Conservation (phyloP, 306 rosid genomes). For the Trifolium pratense region DNA sequence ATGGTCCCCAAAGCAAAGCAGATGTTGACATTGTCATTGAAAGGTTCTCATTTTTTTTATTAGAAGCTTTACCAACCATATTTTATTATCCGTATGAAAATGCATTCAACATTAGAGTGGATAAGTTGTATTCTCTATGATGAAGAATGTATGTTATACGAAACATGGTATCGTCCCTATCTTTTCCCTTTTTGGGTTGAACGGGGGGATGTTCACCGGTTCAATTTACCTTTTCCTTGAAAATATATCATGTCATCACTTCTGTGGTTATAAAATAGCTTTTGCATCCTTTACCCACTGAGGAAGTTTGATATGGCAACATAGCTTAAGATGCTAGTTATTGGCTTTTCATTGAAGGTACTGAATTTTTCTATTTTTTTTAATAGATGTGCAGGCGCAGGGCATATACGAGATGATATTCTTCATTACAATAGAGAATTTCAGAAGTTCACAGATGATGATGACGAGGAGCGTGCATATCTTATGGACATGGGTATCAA, state of each 20-base stretch:
- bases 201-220: neutral
- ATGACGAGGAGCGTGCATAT: slow-evolving; percentile 73
- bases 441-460: slow-evolving; percentile 57
- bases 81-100: slow-evolving; percentile 22
- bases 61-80: slow-evolving; percentile 9
- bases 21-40: slow-evolving; percentile 80
- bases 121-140: slow-evolving; percentile 3
- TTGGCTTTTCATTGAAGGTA: slow-evolving; percentile 15
- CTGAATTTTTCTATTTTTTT: slow-evolving; percentile 44
- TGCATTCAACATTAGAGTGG: slow-evolving; percentile 8
- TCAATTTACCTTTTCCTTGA: slow-evolving; percentile 5
- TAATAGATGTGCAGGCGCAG: slow-evolving; percentile 85
- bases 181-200: slow-evolving; percentile 8
- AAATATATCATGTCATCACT: neutral
- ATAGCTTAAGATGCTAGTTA: slow-evolving; percentile 5
- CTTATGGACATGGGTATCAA: slow-evolving; percentile 80
- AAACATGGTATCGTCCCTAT: neutral
- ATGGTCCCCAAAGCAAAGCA: slow-evolving; percentile 92
- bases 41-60: slow-evolving; percentile 53
- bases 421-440: slow-evolving; percentile 71
- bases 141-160: neutral
- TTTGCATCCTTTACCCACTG: slow-evolving; percentile 22
- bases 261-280: slow-evolving; percentile 4
- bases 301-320: slow-evolving; percentile 17
- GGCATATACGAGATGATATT: slow-evolving; percentile 86